Evolutionary conservation across 176 grass and related monocot species (phyloP).

Genomic region (Miscanthus lutarioriparius): DNA sequence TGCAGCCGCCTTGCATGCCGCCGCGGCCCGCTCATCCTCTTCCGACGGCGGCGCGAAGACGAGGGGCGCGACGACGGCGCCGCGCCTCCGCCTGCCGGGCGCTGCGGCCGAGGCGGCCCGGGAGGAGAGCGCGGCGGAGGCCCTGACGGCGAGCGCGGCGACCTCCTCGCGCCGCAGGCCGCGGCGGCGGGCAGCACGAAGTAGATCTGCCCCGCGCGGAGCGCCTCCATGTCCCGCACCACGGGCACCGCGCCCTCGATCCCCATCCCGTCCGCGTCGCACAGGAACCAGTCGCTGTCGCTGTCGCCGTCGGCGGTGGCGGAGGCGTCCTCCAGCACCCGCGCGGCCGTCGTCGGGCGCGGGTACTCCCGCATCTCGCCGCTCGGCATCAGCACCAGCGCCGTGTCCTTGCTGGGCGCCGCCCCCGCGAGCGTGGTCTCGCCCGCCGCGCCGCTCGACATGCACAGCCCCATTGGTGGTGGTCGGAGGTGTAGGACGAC

Average conservation of each 20-base stretch:
- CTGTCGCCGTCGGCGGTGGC: too few species aligned
- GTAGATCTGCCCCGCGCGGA: conserved; percentile 66
- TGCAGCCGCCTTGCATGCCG: neutral
- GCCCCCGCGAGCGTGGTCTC: neutral
- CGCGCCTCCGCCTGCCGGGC: neutral
- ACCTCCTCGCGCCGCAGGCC: conserved; percentile 52
- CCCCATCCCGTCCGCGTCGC: too few species aligned
- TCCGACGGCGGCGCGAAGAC: conserved; percentile 25
- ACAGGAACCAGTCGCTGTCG: too few species aligned
- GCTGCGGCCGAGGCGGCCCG: neutral
- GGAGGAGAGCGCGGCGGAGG: conserved; percentile 41
- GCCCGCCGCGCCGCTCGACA: conserved; percentile 33
- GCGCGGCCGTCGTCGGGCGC: too few species aligned
- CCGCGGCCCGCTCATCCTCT: neutral
- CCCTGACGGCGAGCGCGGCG: conserved; percentile 59
- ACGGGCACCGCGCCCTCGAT: too few species aligned
- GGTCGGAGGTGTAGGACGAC: too few species aligned
- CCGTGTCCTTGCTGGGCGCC: too few species aligned
- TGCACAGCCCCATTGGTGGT: conserved; percentile 34
- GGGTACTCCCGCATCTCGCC: too few species aligned
- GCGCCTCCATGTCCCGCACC: conserved; percentile 1
- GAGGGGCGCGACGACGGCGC: conserved; percentile 31
- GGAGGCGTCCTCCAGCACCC: too few species aligned
- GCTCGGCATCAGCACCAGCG: too few species aligned
- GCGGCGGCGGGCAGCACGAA: conserved; percentile 50